Base-by-base conservation (phyloP, 208 protist genomes). In the Trypanosoma theileri region DNA sequence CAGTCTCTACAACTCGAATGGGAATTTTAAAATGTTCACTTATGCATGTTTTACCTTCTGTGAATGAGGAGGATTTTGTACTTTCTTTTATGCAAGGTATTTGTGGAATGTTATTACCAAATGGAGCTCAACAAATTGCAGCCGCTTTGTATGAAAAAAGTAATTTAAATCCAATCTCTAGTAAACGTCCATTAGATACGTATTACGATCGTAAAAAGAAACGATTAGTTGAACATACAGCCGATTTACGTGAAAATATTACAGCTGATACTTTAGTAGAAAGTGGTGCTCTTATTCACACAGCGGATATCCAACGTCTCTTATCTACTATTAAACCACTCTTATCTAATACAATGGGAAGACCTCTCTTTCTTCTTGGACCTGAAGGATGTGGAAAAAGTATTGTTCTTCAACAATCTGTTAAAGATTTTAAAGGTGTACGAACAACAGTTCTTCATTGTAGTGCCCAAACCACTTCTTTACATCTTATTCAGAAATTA, bases 301-400 rank as follows among this genome's bases (percentile, higher is more conserved):
- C 98, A 28, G 84, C 90, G 1, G 97, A 98, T 58, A 85, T 98
- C 61, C 93, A 98, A 79, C 79, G 91, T 9, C 73, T 92, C 24
- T 51, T 87, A 31, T 69, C 80, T 4, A 94, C 91, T 40, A 66
- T 99, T 40, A 42, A 66, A 45, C 96, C 97, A 21, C 96, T 98
- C 61, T 59, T 99, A 9, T 56, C 77, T 31, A 71, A 87, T 31
- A 16, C 42, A 19, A 62, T 60, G 24, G 92, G 72, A 70, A 85
- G 89, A 67, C 96, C 98, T 8, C 91, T 99, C 63, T 92, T 99
- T 50, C 71, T 99, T 8, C 94, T 99, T 4, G 98, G 98, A 14
- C 98, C 97, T 4, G 97, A 99, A 73, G 98, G 97, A 12, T 92
- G 86, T 55, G 98, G 98, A 56, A 99, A 99, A 79, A 86, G 72